Evolutionary conservation across 768 basidiomycete genomes (phyloP).

Genomic region (Amyloporia xantha): DNA sequence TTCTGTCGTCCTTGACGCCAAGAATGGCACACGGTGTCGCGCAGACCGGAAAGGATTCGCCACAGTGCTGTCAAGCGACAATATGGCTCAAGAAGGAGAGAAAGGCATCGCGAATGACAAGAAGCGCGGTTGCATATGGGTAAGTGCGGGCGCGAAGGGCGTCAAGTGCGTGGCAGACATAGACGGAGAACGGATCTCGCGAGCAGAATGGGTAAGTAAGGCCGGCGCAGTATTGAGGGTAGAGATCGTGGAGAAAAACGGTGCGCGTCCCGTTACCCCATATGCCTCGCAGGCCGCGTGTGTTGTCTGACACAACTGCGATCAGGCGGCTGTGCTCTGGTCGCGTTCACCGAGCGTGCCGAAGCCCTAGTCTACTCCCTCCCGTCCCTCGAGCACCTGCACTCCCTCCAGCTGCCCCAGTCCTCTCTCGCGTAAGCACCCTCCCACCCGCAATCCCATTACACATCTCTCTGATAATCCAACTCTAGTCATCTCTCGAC

Average conservation of each 20-base stretch:
- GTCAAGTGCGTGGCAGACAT: constrained; percentile 51
- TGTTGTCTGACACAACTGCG: too few species aligned
- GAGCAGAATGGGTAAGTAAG: constrained; percentile 56
- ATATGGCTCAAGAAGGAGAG: constrained; percentile 19
- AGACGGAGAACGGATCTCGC: constrained; percentile 59
- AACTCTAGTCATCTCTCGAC: constrained; percentile 32
- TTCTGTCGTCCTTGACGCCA: constrained; percentile 46
- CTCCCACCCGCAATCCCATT: background rate
- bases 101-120: constrained; percentile 21
- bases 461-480: background rate
- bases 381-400: constrained; percentile 52
- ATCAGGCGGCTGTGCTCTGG: constrained; percentile 39
- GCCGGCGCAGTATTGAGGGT: constrained; percentile 41
- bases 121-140: constrained; percentile 27
- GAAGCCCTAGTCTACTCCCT: constrained; percentile 53
- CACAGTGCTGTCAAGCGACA: constrained; percentile 20
- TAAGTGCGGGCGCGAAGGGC: constrained; percentile 52
- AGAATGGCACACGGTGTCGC: constrained; percentile 38
- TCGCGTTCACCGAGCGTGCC: constrained; percentile 46
- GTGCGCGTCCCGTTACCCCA: constrained; percentile 41
- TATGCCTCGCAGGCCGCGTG: too few species aligned
- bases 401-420: constrained; percentile 28
- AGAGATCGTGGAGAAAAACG: constrained; percentile 54
- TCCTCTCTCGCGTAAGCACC: constrained; percentile 15
- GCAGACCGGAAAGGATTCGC: constrained; percentile 41